A percentile compares a stretch with the other conserved stretches of the same genome.
phyloP scores from a whole-genome alignment of 179 eudicot species.

The Silene noctiflora region DNA sequence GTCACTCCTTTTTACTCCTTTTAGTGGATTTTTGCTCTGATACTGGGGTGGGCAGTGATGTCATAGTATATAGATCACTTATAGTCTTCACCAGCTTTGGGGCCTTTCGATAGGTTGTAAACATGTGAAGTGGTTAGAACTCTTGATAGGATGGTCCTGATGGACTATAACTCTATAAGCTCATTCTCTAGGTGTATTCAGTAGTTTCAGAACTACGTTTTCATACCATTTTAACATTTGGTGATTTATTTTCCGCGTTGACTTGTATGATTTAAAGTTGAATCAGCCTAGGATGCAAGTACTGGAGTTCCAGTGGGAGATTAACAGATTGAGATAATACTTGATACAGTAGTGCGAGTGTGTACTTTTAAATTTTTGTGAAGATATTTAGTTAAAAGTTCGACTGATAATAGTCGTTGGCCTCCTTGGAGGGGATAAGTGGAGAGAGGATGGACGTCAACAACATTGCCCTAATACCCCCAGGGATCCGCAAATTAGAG shows the following conservation, averaged over 20 bases:
- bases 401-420: too few relatives aligned
- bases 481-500: too few relatives aligned
- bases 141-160: neutral
- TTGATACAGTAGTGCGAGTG: neutral
- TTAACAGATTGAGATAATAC: neutral
- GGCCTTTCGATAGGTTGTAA: neutral
- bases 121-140: neutral
- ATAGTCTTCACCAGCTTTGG: too few relatives aligned
- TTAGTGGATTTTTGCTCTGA: too few relatives aligned
- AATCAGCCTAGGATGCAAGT: neutral
- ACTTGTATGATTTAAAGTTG: neutral
- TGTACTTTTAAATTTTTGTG: neutral
- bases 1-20: too few relatives aligned
- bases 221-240: slow-evolving; percentile 4
- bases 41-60: too few relatives aligned
- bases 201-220: neutral
- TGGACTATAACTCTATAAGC: neutral
- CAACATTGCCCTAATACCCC: too few relatives aligned
- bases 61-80: too few relatives aligned
- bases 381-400: neutral
- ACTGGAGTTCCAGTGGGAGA: neutral
- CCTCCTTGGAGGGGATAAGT: too few relatives aligned
- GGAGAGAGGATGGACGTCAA: too few relatives aligned
- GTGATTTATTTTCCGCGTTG: neutral
- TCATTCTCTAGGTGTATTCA: slow-evolving; percentile 3